phyloP scores from a whole-genome alignment of 495 filamentous ascomycete species.

The Baudoinia panamericana region DNA sequence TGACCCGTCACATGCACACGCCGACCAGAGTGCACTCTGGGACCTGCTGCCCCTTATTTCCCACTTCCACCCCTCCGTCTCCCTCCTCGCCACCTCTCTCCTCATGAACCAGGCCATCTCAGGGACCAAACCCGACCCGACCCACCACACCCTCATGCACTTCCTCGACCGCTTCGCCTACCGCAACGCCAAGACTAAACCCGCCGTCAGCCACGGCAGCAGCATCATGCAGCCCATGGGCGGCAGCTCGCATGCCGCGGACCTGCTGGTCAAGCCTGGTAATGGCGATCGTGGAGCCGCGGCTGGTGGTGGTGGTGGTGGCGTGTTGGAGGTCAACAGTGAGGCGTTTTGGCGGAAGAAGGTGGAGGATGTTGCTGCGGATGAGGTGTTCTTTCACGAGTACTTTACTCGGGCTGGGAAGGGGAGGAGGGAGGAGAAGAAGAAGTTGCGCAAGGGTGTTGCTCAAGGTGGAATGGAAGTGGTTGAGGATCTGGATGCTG shows the following conservation, averaged over 20 bases:
- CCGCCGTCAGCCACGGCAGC: conserved; percentile 49
- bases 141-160: conserved; percentile 74
- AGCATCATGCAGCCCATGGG: conserved; percentile 95
- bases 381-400: conserved; percentile 96
- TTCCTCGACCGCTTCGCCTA: conserved; percentile 98
- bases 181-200: conserved; percentile 66
- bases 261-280: conserved; percentile 44
- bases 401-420: conserved; percentile 80
- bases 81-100: conserved; percentile 63
- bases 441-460: conserved; percentile 29
- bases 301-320: conserved; percentile 25
- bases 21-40: conserved; percentile 83
- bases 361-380: conserved; percentile 67
- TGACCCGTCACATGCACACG: conserved; percentile 80
- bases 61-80: conserved; percentile 93
- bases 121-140: conserved; percentile 79
- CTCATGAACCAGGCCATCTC: conserved; percentile 50
- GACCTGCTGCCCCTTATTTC: conserved; percentile 67
- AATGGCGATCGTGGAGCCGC: too few species aligned
- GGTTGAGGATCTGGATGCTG: conserved; percentile 30
- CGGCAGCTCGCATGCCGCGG: conserved; percentile 46
- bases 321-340: conserved; percentile 73
- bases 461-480: conserved; percentile 36
- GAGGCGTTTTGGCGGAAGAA: conserved; percentile 87
- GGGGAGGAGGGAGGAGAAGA: conserved; percentile 43